phyloP scores from a whole-genome alignment of 1,284 basidiomycete species.

The Ustilago esculenta region DNA sequence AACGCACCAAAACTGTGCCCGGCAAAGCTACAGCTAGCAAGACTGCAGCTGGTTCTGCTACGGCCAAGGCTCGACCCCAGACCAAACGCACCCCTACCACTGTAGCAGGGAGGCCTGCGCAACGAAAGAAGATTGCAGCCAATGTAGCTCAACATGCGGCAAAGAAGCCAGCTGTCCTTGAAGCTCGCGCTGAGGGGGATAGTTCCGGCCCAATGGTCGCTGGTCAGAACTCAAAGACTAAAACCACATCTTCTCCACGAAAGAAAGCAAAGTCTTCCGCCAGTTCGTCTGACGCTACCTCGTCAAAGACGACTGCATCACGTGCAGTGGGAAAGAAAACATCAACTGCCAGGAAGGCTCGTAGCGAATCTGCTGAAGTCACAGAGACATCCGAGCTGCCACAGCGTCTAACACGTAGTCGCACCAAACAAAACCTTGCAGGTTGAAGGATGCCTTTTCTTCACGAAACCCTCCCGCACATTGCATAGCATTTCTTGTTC shows the following conservation, averaged over 20 bases:
- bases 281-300: background rate
- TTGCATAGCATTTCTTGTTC: background rate
- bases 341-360: slow-evolving; percentile 2
- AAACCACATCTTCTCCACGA: slow-evolving; percentile 1
- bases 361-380: slow-evolving; percentile 10
- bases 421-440: slow-evolving; percentile 32
- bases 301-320: slow-evolving; percentile 1
- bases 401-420: slow-evolving; percentile 33
- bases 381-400: slow-evolving; percentile 12
- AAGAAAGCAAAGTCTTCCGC: slow-evolving; percentile 3
- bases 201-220: background rate
- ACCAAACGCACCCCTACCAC: background rate
- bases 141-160: background rate
- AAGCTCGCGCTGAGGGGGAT: background rate
- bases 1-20: slow-evolving; percentile 7
- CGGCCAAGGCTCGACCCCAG: slow-evolving; percentile 4
- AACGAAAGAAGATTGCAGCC: slow-evolving; percentile 5
- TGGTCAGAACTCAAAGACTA: background rate
- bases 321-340: slow-evolving; percentile 9
- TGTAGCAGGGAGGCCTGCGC: background rate
- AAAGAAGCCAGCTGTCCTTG: background rate
- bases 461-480: too few relatives aligned
- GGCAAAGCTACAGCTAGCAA: slow-evolving; percentile 5
- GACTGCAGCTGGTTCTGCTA: background rate
- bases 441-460: slow-evolving; percentile 4